A percentile compares a stretch with the other conserved stretches of the same genome.
Evolutionary conservation across 2,329 filamentous ascomycete species (phyloP).

Genomic region (Fusarium heterosporum): DNA sequence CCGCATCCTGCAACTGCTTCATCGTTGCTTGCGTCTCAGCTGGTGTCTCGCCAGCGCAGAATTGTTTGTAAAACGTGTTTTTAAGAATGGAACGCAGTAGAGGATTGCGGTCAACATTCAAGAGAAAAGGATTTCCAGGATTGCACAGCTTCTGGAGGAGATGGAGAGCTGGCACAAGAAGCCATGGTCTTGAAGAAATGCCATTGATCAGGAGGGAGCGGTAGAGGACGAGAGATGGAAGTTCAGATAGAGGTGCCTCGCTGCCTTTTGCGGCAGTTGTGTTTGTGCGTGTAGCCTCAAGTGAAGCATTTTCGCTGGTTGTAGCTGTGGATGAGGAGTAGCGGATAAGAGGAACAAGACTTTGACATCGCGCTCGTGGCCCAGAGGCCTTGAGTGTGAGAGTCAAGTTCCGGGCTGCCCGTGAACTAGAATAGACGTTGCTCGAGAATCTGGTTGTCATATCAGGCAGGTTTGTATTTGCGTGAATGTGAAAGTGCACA

Average conservation of each 20-base stretch:
- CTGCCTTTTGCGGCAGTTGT: not conserved
- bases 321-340: constrained; percentile 18
- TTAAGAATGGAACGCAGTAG: constrained; percentile 61
- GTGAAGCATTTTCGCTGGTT: constrained; percentile 13
- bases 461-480: constrained; percentile 3
- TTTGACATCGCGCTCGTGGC: constrained; percentile 10
- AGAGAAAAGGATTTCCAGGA: constrained; percentile 52
- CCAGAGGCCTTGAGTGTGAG: constrained; percentile 9
- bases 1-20: constrained; percentile 59
- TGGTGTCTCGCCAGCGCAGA: constrained; percentile 65
- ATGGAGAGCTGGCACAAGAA: constrained; percentile 54
- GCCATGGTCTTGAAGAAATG: constrained; percentile 58
- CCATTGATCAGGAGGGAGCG: constrained; percentile 58
- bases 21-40: constrained; percentile 59
- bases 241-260: constrained; percentile 43
- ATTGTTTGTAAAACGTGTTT: constrained; percentile 66
- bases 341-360: constrained; percentile 3
- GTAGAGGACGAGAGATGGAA: constrained; percentile 53
- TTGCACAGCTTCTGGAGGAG: constrained; percentile 52
- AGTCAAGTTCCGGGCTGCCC: constrained; percentile 26
- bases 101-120: constrained; percentile 63
- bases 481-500: not conserved
- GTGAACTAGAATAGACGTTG: constrained; percentile 23
- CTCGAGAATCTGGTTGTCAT: constrained; percentile 30
- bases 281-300: constrained; percentile 28